Evolutionary conservation across 345 rosid species (phyloP).

Genomic region (Brassica cretica): DNA sequence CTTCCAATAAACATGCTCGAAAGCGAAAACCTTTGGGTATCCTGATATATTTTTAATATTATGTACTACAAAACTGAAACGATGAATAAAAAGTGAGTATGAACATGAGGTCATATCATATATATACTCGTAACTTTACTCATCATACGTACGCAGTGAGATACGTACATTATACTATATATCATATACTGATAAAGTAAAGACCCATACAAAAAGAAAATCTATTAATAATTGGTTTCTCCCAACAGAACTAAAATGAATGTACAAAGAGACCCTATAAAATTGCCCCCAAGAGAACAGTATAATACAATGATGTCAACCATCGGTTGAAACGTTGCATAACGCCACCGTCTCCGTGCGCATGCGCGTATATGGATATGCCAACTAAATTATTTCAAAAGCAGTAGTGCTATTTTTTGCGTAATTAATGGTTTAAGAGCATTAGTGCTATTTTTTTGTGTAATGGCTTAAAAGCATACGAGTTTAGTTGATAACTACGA

Average conservation of each 20-base stretch:
- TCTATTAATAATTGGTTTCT: neutral
- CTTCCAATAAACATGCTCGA: too few species aligned
- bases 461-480: neutral
- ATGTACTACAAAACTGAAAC: neutral
- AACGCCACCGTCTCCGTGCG: conserved; percentile 8
- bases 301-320: neutral
- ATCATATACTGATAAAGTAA: neutral
- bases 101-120: conserved; percentile 25
- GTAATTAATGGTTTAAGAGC: neutral
- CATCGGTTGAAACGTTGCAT: neutral
- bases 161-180: neutral
- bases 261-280: neutral
- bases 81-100: conserved; percentile 25
- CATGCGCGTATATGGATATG: neutral
- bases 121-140: conserved; percentile 36
- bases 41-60: neutral
- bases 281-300: too few species aligned
- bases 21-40: neutral
- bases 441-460: neutral
- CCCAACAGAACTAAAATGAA: neutral
- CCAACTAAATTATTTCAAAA: neutral
- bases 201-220: neutral
- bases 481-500: neutral
- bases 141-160: conserved; percentile 13
- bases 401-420: too few species aligned